Conservation (phyloP, 257 asterid genomes). For the Knoxia roxburghii region DNA sequence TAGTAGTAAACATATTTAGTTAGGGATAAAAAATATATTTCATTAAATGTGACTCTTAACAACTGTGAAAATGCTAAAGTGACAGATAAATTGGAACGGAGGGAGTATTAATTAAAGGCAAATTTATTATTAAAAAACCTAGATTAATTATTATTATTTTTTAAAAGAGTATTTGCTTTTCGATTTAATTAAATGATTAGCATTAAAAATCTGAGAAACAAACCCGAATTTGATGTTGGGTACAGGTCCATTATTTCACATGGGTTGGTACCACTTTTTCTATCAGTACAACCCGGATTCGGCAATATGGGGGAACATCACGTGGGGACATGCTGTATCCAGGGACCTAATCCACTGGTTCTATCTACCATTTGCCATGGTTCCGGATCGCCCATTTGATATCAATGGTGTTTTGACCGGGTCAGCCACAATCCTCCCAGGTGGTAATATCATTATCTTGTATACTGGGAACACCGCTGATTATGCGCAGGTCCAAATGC, state of each 20-base stretch:
- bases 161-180: too few relatives aligned
- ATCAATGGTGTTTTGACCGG: slow-evolving; percentile 86
- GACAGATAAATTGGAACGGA: too few relatives aligned
- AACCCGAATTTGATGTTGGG: not conserved
- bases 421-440: slow-evolving; percentile 72
- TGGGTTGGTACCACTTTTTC: slow-evolving; percentile 83
- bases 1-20: too few relatives aligned
- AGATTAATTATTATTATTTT: too few relatives aligned
- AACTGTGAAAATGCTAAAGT: too few relatives aligned
- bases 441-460: slow-evolving; percentile 56
- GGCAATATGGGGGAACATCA: slow-evolving; percentile 70
- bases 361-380: slow-evolving; percentile 63
- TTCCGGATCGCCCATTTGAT: slow-evolving; percentile 65
- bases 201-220: too few relatives aligned
- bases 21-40: too few relatives aligned
- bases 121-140: too few relatives aligned
- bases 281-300: slow-evolving; percentile 82
- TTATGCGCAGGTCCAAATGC: slow-evolving; percentile 64
- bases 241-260: slow-evolving; percentile 70
- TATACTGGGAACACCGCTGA: slow-evolving; percentile 66
- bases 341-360: slow-evolving; percentile 71
- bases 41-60: too few relatives aligned
- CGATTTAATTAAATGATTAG: too few relatives aligned
- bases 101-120: too few relatives aligned
- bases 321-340: slow-evolving; percentile 88